Conservation (phyloP, 2,329 filamentous ascomycete genomes). For the Epichloe baconii region DNA sequence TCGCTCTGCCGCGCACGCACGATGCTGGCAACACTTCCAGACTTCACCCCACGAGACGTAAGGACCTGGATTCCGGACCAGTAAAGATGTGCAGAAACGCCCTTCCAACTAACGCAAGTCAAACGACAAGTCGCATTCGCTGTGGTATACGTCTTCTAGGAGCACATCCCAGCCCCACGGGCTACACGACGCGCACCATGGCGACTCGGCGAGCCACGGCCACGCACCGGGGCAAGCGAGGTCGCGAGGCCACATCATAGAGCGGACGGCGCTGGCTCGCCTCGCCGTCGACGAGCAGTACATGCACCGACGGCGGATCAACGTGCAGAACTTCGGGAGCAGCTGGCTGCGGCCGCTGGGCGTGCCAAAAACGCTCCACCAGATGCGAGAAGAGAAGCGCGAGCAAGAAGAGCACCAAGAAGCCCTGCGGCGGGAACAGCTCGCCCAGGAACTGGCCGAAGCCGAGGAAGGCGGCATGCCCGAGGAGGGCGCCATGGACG, state of each 20-base stretch:
- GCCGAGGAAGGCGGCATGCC: slow-evolving; percentile 33
- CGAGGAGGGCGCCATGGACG: slow-evolving; percentile 36
- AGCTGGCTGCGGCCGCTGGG: slow-evolving; percentile 86
- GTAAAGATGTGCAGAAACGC: not conserved
- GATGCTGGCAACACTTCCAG: slow-evolving; percentile 53
- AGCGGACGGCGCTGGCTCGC: slow-evolving; percentile 51
- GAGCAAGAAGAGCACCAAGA: slow-evolving; percentile 80
- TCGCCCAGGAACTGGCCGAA: slow-evolving; percentile 63
- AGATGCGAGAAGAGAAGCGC: slow-evolving; percentile 75
- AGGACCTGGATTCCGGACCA: slow-evolving; percentile 11
- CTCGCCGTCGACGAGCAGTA: slow-evolving; percentile 66
- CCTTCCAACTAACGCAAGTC: not conserved
- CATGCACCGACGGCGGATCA: slow-evolving; percentile 62
- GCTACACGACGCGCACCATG: slow-evolving; percentile 20
- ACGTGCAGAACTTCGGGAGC: slow-evolving; percentile 77
- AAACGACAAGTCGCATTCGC: slow-evolving; percentile 50
- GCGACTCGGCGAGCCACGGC: slow-evolving; percentile 14
- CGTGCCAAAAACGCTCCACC: slow-evolving; percentile 76
- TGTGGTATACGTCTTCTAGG: slow-evolving; percentile 60
- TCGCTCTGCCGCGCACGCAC: slow-evolving; percentile 10
- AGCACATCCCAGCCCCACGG: slow-evolving; percentile 27
- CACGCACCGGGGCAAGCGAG: slow-evolving; percentile 22
- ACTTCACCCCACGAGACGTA: slow-evolving; percentile 59
- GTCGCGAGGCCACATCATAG: slow-evolving; percentile 31
- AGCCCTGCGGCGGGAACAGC: slow-evolving; percentile 54